Evolutionary conservation across 2,329 filamentous ascomycete species (phyloP).

Genomic region (Calonectria naviculata): DNA sequence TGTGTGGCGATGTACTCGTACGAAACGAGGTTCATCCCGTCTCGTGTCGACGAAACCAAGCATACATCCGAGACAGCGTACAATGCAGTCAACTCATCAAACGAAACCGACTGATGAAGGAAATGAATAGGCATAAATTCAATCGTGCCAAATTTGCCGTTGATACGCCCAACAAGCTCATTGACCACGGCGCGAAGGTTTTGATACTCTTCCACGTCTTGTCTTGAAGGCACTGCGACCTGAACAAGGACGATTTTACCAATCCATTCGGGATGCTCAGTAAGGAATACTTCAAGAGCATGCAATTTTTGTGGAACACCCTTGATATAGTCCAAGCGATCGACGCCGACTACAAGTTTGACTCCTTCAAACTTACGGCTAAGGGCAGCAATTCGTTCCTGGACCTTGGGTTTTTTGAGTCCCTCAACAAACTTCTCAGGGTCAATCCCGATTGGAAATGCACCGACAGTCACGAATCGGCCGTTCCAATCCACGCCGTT

Average conservation of each 20-base stretch:
- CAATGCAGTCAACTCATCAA: constrained; percentile 93
- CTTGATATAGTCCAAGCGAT: constrained; percentile 98
- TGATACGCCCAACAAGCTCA: constrained; percentile 95
- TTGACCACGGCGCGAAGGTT: constrained; percentile 96
- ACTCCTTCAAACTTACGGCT: constrained; percentile 94
- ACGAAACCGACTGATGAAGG: constrained; percentile 94
- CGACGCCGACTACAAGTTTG: constrained; percentile 96
- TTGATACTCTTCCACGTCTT: constrained; percentile 98
- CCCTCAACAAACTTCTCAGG: constrained; percentile 96
- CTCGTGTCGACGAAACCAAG: constrained; percentile 92
- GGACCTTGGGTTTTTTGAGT: constrained; percentile 84
- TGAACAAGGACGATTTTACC: constrained; percentile 97
- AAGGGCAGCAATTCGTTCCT: constrained; percentile 86
- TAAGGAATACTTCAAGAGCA: constrained; percentile 95
- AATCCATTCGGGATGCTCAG: constrained; percentile 97
- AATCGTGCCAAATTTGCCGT: constrained; percentile 95
- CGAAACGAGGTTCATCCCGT: constrained; percentile 98
- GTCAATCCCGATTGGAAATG: constrained; percentile 98
- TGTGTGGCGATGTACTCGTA: constrained; percentile 99
- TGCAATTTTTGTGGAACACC: constrained; percentile 98
- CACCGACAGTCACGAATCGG: constrained; percentile 89
- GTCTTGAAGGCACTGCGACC: constrained; percentile 92
- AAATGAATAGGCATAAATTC: constrained; percentile 99
- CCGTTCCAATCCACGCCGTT: constrained; percentile 93
- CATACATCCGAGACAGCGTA: constrained; percentile 94